Evolutionary conservation across 1,284 basidiomycete genomes (phyloP).

Genomic region (Ceratobasidium sp.): DNA sequence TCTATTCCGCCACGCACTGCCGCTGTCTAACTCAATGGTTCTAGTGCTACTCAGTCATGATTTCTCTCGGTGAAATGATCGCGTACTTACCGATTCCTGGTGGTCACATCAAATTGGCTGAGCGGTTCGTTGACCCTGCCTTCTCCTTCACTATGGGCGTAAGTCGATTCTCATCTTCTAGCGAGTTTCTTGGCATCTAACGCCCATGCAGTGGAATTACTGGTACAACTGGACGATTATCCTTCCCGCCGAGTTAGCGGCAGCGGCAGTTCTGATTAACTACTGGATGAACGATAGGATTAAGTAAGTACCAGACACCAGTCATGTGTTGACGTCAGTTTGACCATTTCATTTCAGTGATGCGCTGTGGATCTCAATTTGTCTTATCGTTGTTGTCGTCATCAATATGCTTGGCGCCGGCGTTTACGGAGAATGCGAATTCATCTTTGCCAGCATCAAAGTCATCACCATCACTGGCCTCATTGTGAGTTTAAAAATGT

Average conservation of each 20-base stretch:
- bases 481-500: no score
- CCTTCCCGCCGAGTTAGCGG: constrained; percentile 55
- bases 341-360: no score
- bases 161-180: not conserved
- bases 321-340: no score
- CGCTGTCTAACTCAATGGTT: constrained; percentile 53
- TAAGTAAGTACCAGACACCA: no score
- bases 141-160: not conserved
- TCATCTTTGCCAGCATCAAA: constrained; percentile 59
- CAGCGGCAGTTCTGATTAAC: constrained; percentile 58
- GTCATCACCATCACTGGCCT: constrained; percentile 58
- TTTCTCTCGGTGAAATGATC: constrained; percentile 61
- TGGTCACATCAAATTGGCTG: constrained; percentile 55
- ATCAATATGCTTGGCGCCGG: constrained; percentile 50
- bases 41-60: constrained; percentile 58
- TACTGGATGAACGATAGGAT: no score
- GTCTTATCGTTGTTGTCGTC: constrained; percentile 50
- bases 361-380: constrained; percentile 52
- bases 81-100: constrained; percentile 62
- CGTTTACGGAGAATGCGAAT: constrained; percentile 59
- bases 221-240: constrained; percentile 62
- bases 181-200: not conserved
- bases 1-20: no score
- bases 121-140: constrained; percentile 35
- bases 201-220: constrained; percentile 68